Base-by-base conservation (phyloP, 306 rosid genomes). In the Ziziphus jujuba region DNA sequence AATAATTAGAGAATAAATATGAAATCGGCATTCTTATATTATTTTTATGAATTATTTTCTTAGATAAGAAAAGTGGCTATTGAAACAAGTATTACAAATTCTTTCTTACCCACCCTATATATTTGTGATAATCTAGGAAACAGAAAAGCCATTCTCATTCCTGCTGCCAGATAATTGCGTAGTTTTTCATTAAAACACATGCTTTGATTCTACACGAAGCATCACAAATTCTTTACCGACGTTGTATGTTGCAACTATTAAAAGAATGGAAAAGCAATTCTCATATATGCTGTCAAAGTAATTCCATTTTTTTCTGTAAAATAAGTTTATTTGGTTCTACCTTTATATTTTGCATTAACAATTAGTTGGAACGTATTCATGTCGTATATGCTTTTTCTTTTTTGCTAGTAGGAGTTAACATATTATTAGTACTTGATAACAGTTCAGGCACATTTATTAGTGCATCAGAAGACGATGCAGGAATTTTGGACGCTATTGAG, bases 391-490 rank as follows among this genome's bases (percentile, higher is more conserved):
- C 20, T 43, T 52, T 28, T 19, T 51, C 24, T 50, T 34, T 24
- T n/a, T 57, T 51, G 58, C 50, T 25, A 6, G 62, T 14, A 11
- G 52, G 59, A 20, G 25, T 38, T 66, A 52, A 74, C 73, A 16
- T 7, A 6, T 25, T 10, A 28, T 40, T 21, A 44, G 12, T 15
- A 35, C 51, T 35, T 69, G 72, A 59, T 61, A 71, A 73, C 76
- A 87, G 87, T 75, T 79, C 89, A 68, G 89, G 89, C 52, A 76
- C 81, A 21, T 87, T 84, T 76, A 69, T 87, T 45, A 59, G 78
- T 51, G 81, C 87, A 43, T 83, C 87, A 59, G 79, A 83, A 76
- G 91, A 86, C 55, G 70, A 81, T 38, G 68, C 83, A 8, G 87
- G 88, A 59, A 55, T 60, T 62, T 68, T 86, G 54, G 76, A 72